These are phyloP conservation scores for Conidiobolus incongruus DNA, from an alignment of 371 early-diverging fungal species.

Conservation along the genomic window DNA sequence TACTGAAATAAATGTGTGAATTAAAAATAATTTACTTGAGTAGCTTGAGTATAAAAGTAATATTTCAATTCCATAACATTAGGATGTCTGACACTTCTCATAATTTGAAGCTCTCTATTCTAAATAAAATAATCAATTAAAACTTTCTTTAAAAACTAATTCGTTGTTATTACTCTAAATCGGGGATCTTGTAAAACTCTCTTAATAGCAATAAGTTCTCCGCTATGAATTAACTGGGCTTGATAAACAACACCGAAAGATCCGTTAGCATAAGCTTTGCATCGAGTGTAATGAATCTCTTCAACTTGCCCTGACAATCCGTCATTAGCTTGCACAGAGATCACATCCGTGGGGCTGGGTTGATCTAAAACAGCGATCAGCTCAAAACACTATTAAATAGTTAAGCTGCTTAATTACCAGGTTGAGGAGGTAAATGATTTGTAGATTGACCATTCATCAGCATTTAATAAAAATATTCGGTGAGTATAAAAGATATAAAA, in stretches of 20 bases:
- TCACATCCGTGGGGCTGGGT: slow-evolving; percentile 17
- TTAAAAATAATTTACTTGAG: slow-evolving; percentile 22
- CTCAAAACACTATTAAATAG: too few relatives aligned
- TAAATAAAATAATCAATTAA: slow-evolving; percentile 8
- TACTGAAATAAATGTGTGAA: background rate
- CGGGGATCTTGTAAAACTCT: slow-evolving; percentile 90
- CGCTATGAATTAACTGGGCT: slow-evolving; percentile 55
- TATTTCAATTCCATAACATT: slow-evolving; percentile 69
- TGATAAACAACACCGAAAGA: slow-evolving; percentile 93
- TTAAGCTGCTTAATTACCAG: too few relatives aligned
- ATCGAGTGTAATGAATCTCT: slow-evolving; percentile 66
- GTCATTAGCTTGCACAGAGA: slow-evolving; percentile 43
- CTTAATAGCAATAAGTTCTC: slow-evolving; percentile 76
- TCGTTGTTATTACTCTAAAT: slow-evolving; percentile 45
- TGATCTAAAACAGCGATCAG: slow-evolving; percentile 8
- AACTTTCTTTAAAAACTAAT: background rate
- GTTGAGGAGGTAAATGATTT: too few relatives aligned
- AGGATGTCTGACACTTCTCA: slow-evolving; percentile 71
- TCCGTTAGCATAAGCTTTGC: slow-evolving; percentile 80
- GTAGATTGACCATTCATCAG: too few relatives aligned
- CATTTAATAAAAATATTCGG: too few relatives aligned
- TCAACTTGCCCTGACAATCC: slow-evolving; percentile 60
- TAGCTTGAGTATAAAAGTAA: slow-evolving; percentile 75
- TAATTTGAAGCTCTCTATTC: slow-evolving; percentile 92
- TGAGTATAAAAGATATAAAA: too few relatives aligned